Conservation (phyloP, 2,329 filamentous ascomycete species). For the Fusarium sp. region DNA sequence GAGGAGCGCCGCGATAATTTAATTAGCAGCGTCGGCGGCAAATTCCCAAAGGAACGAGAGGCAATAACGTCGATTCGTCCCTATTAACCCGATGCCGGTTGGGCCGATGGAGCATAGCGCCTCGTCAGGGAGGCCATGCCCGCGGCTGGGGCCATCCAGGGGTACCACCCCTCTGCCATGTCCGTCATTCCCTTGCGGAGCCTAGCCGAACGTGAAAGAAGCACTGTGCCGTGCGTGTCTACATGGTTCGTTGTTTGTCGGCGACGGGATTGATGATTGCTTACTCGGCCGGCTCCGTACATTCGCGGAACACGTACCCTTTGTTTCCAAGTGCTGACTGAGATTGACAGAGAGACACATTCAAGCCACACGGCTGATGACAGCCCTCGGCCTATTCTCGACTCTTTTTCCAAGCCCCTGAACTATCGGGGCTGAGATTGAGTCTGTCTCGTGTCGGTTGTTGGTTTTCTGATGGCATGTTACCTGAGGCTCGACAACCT, state of each 20-base stretch:
- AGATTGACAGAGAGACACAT: slow-evolving; percentile 14
- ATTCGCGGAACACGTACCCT: not conserved
- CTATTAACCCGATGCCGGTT: slow-evolving; percentile 34
- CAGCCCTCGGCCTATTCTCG: not conserved
- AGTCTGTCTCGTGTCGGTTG: not conserved
- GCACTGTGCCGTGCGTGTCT: slow-evolving; percentile 17
- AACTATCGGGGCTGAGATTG: slow-evolving; percentile 1
- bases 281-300: slow-evolving; percentile 38
- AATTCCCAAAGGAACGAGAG: slow-evolving; percentile 13
- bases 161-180: slow-evolving; percentile 23
- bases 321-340: slow-evolving; percentile 19
- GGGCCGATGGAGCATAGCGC: slow-evolving; percentile 36
- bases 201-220: slow-evolving; percentile 17
- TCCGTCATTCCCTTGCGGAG: slow-evolving; percentile 30
- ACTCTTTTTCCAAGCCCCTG: slow-evolving; percentile 1
- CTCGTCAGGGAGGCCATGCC: slow-evolving; percentile 16
- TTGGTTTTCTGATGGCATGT: not conserved
- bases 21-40: slow-evolving; percentile 32
- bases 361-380: slow-evolving; percentile 12
- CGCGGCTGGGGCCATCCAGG: slow-evolving; percentile 27
- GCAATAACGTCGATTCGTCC: slow-evolving; percentile 23
- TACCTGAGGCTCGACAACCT: not conserved
- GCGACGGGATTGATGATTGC: slow-evolving; percentile 6
- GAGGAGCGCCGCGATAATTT: slow-evolving; percentile 28
- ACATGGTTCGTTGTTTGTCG: not conserved